A percentile compares a stretch with the other conserved stretches of the same genome.
Conservation (phyloP, 768 basidiomycete species). For the Boletus subparvulus region DNA sequence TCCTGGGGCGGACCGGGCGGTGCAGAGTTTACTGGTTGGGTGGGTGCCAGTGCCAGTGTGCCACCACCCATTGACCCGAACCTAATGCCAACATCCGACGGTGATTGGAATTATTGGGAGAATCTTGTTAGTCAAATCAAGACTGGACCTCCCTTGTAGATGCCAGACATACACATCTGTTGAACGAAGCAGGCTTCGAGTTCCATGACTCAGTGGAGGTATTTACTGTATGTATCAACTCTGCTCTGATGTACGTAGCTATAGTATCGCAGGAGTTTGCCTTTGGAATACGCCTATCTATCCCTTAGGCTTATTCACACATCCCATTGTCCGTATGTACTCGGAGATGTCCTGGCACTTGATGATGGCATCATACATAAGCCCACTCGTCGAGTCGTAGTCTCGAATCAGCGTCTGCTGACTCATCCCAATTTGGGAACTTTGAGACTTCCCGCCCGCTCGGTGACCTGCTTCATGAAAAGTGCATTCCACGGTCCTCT, state of each 20-base stretch:
- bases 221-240: slow-evolving; percentile 5
- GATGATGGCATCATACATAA: no score
- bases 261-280: slow-evolving; percentile 1
- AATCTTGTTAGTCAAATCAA: slow-evolving; percentile 61
- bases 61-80: slow-evolving; percentile 43
- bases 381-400: no score
- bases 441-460: no score
- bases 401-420: no score
- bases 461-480: no score
- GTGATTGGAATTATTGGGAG: slow-evolving; percentile 83
- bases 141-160: slow-evolving; percentile 35
- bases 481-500: no score
- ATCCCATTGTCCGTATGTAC: background rate
- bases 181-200: slow-evolving; percentile 10
- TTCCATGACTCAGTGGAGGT: slow-evolving; percentile 3
- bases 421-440: no score
- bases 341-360: background rate
- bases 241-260: slow-evolving; percentile 11
- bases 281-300: background rate
- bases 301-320: background rate
- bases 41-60: slow-evolving; percentile 41
- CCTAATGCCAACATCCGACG: slow-evolving; percentile 52
- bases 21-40: slow-evolving; percentile 61
- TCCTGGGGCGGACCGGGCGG: slow-evolving; percentile 62
- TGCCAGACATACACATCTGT: slow-evolving; percentile 1